phyloP scores from a whole-genome alignment of 108 stramenopile species.

The Cyclotella sp. region DNA sequence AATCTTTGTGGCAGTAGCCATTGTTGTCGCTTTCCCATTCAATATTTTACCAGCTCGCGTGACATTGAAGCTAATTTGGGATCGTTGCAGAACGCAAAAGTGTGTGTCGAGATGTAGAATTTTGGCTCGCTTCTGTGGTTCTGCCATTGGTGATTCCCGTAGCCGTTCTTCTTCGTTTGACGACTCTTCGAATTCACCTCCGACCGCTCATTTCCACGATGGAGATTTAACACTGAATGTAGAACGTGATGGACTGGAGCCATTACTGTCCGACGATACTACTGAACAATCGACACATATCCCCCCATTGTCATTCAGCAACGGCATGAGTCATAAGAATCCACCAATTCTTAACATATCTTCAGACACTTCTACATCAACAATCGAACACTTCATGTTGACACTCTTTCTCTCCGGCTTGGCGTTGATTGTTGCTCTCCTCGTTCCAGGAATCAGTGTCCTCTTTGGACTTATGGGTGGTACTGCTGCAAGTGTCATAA shows the following conservation, averaged over 20 bases:
- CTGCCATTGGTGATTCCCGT: not conserved
- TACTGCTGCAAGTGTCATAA: slow-evolving; percentile 67
- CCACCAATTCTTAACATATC: not conserved
- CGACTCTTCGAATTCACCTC: not conserved
- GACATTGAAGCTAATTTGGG: slow-evolving; percentile 66
- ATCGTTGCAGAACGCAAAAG: slow-evolving; percentile 20
- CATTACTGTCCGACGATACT: slow-evolving; percentile 5
- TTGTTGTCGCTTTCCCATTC: slow-evolving; percentile 83
- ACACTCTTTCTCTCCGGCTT: slow-evolving; percentile 59
- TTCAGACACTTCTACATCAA: slow-evolving; percentile 6
- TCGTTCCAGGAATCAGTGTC: slow-evolving; percentile 75
- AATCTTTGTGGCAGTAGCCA: slow-evolving; percentile 74
- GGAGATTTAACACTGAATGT: not conserved
- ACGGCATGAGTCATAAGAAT: not conserved
- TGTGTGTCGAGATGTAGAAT: not conserved
- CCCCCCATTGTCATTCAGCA: not conserved
- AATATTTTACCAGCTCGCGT: slow-evolving; percentile 83
- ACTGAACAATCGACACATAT: slow-evolving; percentile 1
- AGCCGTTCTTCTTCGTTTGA: not conserved
- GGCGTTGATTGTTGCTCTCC: slow-evolving; percentile 68
- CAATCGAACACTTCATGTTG: slow-evolving; percentile 49
- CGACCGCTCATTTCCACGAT: not conserved
- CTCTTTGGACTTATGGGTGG: slow-evolving; percentile 85
- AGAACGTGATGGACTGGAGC: slow-evolving; percentile 1
- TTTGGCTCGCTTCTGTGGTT: not conserved